Evolutionary conservation across 1,284 basidiomycete species (phyloP).

Genomic region (Pseudozyma tsukubaensis): DNA sequence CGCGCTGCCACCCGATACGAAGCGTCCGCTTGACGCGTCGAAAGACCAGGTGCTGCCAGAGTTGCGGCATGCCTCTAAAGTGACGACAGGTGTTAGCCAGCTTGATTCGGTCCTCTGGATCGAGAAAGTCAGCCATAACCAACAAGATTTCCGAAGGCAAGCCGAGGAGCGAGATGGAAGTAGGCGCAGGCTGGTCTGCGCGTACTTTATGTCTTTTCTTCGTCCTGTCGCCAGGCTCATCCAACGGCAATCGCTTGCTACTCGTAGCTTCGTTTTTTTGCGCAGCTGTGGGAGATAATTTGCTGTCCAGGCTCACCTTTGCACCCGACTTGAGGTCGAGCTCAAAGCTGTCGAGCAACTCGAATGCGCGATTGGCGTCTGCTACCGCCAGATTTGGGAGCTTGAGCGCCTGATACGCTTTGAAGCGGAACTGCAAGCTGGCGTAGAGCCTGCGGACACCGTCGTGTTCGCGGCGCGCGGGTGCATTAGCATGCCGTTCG

Average conservation of each 20-base stretch:
- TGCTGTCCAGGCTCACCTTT: background rate
- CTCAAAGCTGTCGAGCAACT: conserved; percentile 3
- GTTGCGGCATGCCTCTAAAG: background rate
- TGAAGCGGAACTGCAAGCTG: conserved; percentile 5
- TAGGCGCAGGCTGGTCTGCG: background rate
- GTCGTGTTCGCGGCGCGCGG: background rate
- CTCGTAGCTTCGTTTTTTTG: no score
- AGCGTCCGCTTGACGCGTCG: background rate
- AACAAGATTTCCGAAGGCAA: conserved; percentile 3
- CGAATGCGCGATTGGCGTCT: conserved; percentile 10
- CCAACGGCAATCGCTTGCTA: background rate
- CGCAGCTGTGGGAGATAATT: no score
- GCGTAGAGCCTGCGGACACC: conserved; percentile 5
- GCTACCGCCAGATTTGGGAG: conserved; percentile 4
- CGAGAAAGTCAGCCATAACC: conserved; percentile 3
- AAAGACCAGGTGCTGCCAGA: conserved; percentile 11
- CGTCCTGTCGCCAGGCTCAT: background rate
- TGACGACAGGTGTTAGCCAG: conserved; percentile 4
- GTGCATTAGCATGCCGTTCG: background rate
- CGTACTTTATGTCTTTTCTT: background rate
- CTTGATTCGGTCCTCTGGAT: conserved; percentile 5
- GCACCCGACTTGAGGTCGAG: background rate
- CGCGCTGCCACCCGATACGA: conserved; percentile 1
- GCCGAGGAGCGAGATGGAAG: background rate
- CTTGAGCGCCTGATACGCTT: conserved; percentile 7